Base-by-base conservation (phyloP, 306 rosid species). In the Vachellia collinsii region DNA sequence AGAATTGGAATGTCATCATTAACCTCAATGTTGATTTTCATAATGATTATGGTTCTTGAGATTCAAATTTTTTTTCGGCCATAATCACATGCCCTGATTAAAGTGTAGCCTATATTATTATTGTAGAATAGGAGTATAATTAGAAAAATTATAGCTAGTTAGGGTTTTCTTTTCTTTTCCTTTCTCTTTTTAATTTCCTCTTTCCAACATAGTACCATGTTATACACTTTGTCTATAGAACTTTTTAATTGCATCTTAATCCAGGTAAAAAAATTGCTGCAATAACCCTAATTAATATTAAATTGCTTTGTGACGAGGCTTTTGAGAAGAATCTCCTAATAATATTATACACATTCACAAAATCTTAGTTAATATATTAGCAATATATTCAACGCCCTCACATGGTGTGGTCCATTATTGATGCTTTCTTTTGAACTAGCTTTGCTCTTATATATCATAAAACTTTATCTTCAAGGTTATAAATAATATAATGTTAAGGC, bases 321-420 rank as follows among this genome's bases (percentile, higher is more conserved):
- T 44, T 74, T 22, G 34, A 47, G 77, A 79, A 38, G 72, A 70
- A 38, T 67, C 44, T 76, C 71, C 53, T 16, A 72, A 56, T 23
- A 19, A 54, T 54, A 64, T 39, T 17, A 64, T 39, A 72, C 6
- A 3, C 1, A 59, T 75, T 69, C 62, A 53, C 29, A 46, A 70
- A 77, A 81, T 9, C 59, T 62, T 41, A 4, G 46, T 44, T n/a
- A 74, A 48, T 20, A 43, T 22, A 39, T 14, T 77, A 47, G 59
- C 67, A 69, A 70, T 54, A 64, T 70, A 79, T 82, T 85, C 29
- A 82, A 75, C 46, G 36, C 62, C 38, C 23, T 34, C 84, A 84
- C 84, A 61, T 84, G 84, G 82, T 80, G 87, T 84, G 87, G 87
- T 84, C 87, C 87, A 76, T 46, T 11, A 76, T 46, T 11, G 9